Evolutionary conservation across 140 eudicot species (phyloP).

Genomic region (Oenanthe javanica): DNA sequence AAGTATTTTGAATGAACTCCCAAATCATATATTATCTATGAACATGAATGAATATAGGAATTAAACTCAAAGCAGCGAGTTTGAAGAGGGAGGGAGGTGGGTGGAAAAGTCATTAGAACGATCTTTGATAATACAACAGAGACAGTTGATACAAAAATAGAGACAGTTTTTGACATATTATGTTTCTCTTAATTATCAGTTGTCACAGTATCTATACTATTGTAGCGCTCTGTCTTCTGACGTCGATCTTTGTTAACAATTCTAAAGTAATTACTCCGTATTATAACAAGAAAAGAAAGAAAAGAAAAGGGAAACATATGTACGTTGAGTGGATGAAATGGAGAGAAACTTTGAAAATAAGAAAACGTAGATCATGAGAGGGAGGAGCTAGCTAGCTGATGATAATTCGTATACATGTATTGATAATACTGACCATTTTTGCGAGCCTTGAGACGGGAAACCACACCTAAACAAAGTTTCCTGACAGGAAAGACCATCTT

Average conservation of each 20-base stretch:
- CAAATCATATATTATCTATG: neutral
- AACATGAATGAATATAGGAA: neutral
- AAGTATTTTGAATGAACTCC: neutral
- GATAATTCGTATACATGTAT: neutral
- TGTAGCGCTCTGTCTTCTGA: too few species aligned
- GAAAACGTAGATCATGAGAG: neutral
- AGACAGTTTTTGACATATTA: too few species aligned
- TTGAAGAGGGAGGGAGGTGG: neutral
- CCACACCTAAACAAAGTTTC: neutral
- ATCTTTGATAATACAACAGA: neutral
- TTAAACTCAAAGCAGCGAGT: neutral
- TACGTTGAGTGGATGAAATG: neutral
- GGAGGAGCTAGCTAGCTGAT: neutral
- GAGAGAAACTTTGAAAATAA: neutral
- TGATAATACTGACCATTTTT: conserved; percentile 5
- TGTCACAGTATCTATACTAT: too few species aligned
- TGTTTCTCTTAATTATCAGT: too few species aligned
- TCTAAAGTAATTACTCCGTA: too few species aligned
- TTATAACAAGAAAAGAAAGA: too few species aligned
- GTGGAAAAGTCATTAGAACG: neutral
- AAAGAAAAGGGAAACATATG: neutral
- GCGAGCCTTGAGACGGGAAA: conserved; percentile 12
- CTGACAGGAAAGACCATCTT: conserved; percentile 13
- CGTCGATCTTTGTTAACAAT: neutral
- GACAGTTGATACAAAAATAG: neutral